These are phyloP conservation scores for Hypoxylon sp. DNA, from an alignment of 2,329 filamentous ascomycete species.

Conservation along the genomic window DNA sequence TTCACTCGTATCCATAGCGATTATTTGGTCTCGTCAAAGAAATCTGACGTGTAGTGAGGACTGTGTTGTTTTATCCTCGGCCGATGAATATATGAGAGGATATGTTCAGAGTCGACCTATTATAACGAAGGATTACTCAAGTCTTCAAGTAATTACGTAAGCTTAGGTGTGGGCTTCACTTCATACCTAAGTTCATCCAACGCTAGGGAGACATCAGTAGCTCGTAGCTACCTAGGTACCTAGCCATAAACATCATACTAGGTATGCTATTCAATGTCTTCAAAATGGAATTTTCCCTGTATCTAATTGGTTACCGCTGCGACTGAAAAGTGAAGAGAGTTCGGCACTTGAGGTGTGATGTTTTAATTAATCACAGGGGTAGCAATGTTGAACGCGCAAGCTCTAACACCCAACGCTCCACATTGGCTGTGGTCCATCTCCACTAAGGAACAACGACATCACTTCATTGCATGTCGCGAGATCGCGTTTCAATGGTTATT, in stretches of 20 bases:
- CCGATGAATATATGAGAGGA: background rate
- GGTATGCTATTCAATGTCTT: too few relatives aligned
- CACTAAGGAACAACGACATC: slow-evolving; percentile 15
- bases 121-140: background rate
- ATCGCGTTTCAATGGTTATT: slow-evolving; percentile 2
- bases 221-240: too few relatives aligned
- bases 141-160: background rate
- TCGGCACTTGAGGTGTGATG: background rate
- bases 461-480: slow-evolving; percentile 5
- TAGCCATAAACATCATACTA: too few relatives aligned
- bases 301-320: background rate
- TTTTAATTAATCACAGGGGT: slow-evolving; percentile 25
- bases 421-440: slow-evolving; percentile 8
- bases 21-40: background rate
- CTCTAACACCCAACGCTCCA: slow-evolving; percentile 16
- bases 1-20: background rate
- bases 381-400: slow-evolving; percentile 25
- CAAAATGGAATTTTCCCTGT: background rate
- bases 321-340: background rate
- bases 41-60: background rate
- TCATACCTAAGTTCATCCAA: too few relatives aligned
- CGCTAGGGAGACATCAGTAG: too few relatives aligned
- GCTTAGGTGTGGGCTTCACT: background rate
- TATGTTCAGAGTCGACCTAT: background rate
- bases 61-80: background rate